Evolutionary conservation across 1,284 basidiomycete species (phyloP).

Genomic region (Coniophora puteana): DNA sequence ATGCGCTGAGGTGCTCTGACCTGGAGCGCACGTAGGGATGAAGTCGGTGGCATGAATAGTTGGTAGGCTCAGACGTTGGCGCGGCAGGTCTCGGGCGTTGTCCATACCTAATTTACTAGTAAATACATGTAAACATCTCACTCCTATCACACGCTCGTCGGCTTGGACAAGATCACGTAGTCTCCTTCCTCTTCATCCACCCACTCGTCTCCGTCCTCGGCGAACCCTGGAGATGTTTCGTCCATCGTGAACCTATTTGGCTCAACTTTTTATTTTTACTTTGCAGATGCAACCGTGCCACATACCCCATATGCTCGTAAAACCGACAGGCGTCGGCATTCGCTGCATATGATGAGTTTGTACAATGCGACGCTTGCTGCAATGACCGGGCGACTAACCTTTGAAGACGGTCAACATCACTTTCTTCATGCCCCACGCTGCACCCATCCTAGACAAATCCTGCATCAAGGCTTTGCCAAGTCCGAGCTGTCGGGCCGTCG

Average conservation of each 20-base stretch:
- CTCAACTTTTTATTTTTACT: too few species aligned
- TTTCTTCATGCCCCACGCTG: constrained; percentile 55
- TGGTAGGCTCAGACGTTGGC: constrained; percentile 4
- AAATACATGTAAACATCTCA: constrained; percentile 22
- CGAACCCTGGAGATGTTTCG: constrained; percentile 48
- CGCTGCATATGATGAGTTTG: constrained; percentile 32
- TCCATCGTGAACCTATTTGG: constrained; percentile 53
- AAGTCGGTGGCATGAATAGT: constrained; percentile 30
- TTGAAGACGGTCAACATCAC: constrained; percentile 72
- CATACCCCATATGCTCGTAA: constrained; percentile 55
- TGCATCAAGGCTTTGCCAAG: constrained; percentile 53
- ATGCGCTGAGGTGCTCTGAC: constrained; percentile 12
- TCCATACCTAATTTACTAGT: neutral
- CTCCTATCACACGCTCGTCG: constrained; percentile 7
- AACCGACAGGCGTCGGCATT: constrained; percentile 53
- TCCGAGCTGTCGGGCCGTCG: constrained; percentile 42
- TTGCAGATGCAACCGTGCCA: too few species aligned
- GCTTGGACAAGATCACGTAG: constrained; percentile 55
- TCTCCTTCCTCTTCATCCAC: constrained; percentile 36
- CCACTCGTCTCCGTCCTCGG: constrained; percentile 26
- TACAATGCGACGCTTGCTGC: constrained; percentile 4
- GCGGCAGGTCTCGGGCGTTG: neutral
- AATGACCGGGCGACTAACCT: constrained; percentile 34
- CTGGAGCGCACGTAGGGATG: constrained; percentile 24
- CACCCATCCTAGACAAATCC: constrained; percentile 46